Evolutionary conservation across 306 rosid genomes (phyloP), one percentile per base, ranked within the genome.

Genomic region (Gleditsia sinensis): DNA sequence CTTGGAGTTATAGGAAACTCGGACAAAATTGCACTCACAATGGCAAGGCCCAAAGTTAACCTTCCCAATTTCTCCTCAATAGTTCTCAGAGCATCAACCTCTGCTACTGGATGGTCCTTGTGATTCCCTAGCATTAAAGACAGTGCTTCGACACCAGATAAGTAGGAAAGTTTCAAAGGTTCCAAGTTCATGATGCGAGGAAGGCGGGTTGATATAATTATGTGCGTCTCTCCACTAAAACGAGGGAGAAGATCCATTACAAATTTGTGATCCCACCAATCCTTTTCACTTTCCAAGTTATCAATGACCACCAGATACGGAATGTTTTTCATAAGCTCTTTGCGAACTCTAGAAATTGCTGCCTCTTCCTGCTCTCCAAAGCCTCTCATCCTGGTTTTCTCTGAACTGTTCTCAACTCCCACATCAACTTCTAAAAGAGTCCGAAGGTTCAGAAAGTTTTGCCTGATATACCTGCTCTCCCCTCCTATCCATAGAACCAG

Each of bases 231-330:
- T 6, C 97, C 97, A 0, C 98, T 91, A 48, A 88, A 93, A 74
- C 96, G 97, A 50, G 98, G 98, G 77, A 93, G 98, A 78, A 93
- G 97, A 77, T 93, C 98, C 98, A 93, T 93, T 54, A 93, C 88
- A 54, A 78, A 90, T 78, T 87, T 90, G 86, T 84, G 92, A 81
- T 93, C 98, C 98, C 98, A 93, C 98, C 97, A 90, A 80, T 93
- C 98, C 81, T 80, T 84, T 84, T 90, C 98, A 42, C 97, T 86
- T 42, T 93, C 98, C 82, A 93, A 80, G 83, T 90, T 93, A 75
- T 93, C 98, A 32, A 93, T 90, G 69, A 93, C 77, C 65, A 93
- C 82, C 80, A 93, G 80, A 84, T 84, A 93, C 0, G 98, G 98
- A 74, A 93, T 77, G 81, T 85, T 89, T 74, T 91, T 87, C 98